Evolutionary conservation across 2,329 filamentous ascomycete species (phyloP).

Genomic region (Aspergillus awamori): DNA sequence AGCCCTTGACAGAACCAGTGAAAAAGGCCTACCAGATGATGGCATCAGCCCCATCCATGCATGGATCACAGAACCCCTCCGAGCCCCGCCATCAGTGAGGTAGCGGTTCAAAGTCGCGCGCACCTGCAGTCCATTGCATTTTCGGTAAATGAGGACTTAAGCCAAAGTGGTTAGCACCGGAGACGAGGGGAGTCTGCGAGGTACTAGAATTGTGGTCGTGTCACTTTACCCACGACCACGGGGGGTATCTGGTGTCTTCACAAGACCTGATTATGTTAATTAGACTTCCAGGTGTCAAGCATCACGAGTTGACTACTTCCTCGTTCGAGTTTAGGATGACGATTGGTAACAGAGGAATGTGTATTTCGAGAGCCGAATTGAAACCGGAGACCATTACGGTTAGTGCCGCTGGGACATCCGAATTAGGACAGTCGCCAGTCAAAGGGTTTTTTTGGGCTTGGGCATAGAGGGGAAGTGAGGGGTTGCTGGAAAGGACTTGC

Average conservation of each 20-base stretch:
- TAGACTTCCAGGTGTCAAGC: neutral
- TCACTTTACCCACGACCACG: neutral
- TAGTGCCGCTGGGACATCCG: slow-evolving; percentile 1
- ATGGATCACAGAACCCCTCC: slow-evolving; percentile 6
- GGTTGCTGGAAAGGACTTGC: neutral
- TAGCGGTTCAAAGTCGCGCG: neutral
- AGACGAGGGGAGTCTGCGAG: neutral
- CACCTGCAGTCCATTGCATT: slow-evolving; percentile 3
- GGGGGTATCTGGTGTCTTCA: neutral
- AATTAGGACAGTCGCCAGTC: neutral
- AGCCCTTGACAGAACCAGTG: neutral
- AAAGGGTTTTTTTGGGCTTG: neutral
- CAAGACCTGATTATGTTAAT: neutral
- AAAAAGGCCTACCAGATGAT: neutral
- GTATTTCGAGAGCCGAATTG: neutral
- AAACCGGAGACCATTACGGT: slow-evolving; percentile 1
- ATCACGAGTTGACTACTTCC: neutral
- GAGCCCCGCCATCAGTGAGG: slow-evolving; percentile 1
- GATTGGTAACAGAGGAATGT: neutral
- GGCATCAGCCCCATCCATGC: slow-evolving; percentile 3
- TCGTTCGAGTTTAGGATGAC: neutral
- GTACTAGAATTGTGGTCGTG: neutral
- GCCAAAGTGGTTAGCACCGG: neutral
- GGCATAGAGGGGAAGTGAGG: slow-evolving; percentile 4
- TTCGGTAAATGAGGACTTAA: neutral